Evolutionary conservation across 2,329 filamentous ascomycete species (phyloP).

Genomic region (Mollisia scopiformis): DNA sequence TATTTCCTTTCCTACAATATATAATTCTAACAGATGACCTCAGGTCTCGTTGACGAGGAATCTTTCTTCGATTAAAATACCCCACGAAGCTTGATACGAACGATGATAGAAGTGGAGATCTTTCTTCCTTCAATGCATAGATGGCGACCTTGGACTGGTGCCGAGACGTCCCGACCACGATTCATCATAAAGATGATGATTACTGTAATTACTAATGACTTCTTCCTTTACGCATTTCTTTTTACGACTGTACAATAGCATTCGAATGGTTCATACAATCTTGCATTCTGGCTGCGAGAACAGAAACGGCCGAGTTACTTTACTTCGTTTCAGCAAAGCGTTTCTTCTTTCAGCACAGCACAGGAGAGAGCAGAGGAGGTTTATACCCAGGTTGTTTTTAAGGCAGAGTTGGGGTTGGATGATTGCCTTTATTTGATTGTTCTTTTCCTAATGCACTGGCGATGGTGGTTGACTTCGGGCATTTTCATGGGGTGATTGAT

Average conservation of each 20-base stretch:
- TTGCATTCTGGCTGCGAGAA: constrained; percentile 1
- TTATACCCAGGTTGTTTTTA: constrained; percentile 1
- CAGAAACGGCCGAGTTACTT: constrained; percentile 2
- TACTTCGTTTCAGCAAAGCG: constrained; percentile 1
- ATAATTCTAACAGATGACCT: constrained; percentile 6
- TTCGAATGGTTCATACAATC: neutral
- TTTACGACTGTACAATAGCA: constrained; percentile 2
- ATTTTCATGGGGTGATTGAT: neutral
- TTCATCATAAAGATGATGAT: neutral
- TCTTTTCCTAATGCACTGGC: neutral
- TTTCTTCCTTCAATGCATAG: neutral
- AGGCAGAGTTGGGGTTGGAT: neutral
- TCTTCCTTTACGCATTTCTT: neutral
- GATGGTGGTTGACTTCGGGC: neutral
- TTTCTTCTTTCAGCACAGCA: neutral
- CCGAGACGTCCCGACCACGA: constrained; percentile 2
- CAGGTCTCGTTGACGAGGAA: constrained; percentile 36
- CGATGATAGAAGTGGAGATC: neutral
- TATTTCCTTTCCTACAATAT: constrained; percentile 1
- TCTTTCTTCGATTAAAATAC: constrained; percentile 36
- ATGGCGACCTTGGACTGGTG: neutral
- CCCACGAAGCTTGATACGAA: neutral
- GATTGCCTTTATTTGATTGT: neutral
- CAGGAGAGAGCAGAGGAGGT: neutral
- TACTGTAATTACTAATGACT: constrained; percentile 4